phyloP scores from a whole-genome alignment of 179 eudicot genomes.

The Drosera spatulata region DNA sequence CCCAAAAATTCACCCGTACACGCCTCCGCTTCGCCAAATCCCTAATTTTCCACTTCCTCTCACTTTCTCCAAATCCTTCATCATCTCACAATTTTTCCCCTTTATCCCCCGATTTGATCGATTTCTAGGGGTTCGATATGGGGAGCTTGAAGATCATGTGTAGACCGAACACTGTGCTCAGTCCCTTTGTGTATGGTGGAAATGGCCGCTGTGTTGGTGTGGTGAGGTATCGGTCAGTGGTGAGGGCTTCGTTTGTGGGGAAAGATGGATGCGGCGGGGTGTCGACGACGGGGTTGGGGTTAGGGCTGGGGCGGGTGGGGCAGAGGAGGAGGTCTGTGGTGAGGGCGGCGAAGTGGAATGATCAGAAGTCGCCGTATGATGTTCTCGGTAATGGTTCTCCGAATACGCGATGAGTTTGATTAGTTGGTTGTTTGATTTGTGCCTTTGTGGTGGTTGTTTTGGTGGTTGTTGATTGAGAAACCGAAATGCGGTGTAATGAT shows the following conservation, averaged over 20 bases:
- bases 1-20: too few relatives aligned
- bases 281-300: conserved; percentile 3
- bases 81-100: too few relatives aligned
- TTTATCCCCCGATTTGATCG: too few relatives aligned
- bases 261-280: neutral
- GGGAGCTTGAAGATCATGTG: conserved; percentile 44
- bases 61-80: too few relatives aligned
- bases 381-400: conserved; percentile 45
- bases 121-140: too few relatives aligned
- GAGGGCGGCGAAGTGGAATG: conserved; percentile 63
- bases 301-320: conserved; percentile 22
- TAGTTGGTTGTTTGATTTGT: neutral
- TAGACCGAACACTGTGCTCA: conserved; percentile 40
- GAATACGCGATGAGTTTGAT: too few relatives aligned
- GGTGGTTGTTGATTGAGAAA: neutral
- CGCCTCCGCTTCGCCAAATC: too few relatives aligned
- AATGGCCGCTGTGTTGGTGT: conserved; percentile 14
- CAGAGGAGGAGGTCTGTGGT: conserved; percentile 42
- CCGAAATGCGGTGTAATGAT: too few relatives aligned
- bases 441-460: neutral
- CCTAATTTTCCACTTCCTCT: too few relatives aligned
- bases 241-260: too few relatives aligned
- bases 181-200: conserved; percentile 40
- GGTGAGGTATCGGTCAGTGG: too few relatives aligned
- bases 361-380: conserved; percentile 69